These are phyloP conservation scores for Pelargonium nanum DNA, from an alignment of 345 rosid species.

Conservation along the genomic window DNA sequence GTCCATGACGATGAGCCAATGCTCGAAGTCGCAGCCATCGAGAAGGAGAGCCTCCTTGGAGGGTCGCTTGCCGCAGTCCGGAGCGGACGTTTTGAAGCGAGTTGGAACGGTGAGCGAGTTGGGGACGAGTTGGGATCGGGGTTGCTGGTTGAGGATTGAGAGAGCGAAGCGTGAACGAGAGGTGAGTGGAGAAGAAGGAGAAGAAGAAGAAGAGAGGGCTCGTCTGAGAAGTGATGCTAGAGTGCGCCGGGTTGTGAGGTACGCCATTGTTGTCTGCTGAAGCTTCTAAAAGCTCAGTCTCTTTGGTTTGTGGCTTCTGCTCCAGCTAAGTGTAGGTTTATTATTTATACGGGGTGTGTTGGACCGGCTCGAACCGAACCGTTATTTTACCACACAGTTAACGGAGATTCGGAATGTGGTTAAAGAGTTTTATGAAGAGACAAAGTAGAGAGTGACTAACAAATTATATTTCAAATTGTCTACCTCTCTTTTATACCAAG, in stretches of 20 bases:
- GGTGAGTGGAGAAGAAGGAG: constrained; percentile 20
- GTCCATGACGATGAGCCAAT: constrained; percentile 95
- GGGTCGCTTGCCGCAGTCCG: constrained; percentile 88
- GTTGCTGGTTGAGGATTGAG: constrained; percentile 28
- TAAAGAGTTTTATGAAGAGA: too few species aligned
- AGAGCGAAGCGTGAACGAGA: constrained; percentile 43
- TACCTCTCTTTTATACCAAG: too few species aligned
- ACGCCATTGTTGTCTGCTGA: constrained; percentile 45
- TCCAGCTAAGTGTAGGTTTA: too few species aligned
- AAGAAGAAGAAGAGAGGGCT: constrained; percentile 26
- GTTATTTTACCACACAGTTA: too few species aligned
- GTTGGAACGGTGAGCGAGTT: constrained; percentile 20
- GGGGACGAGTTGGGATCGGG: constrained; percentile 15
- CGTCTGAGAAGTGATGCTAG: constrained; percentile 29
- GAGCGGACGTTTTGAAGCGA: constrained; percentile 66
- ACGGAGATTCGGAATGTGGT: too few species aligned
- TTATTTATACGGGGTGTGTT: too few species aligned
- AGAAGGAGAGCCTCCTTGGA: constrained; percentile 87
- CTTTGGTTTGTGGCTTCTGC: background rate
- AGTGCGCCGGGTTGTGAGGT: constrained; percentile 37
- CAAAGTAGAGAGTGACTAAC: too few species aligned
- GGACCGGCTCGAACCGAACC: too few species aligned
- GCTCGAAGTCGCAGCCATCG: constrained; percentile 92
- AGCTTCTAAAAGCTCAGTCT: too few species aligned
- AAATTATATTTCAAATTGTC: too few species aligned